Conservation (phyloP, 2,329 filamentous ascomycete species). For the Coniosporium tulheliwenetii region DNA sequence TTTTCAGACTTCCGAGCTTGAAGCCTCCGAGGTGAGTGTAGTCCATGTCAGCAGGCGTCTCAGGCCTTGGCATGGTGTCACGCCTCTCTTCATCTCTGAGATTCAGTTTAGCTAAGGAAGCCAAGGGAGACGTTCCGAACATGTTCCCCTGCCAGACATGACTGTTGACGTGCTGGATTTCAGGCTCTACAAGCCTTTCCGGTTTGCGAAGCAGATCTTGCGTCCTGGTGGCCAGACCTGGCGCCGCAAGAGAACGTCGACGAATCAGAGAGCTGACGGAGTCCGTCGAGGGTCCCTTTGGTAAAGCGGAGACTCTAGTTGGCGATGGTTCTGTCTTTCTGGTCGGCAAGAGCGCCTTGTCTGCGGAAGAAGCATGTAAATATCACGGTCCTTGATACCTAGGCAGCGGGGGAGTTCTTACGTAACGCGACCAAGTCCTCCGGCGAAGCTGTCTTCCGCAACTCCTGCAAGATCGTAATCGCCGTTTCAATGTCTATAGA, state of each 20-base stretch:
- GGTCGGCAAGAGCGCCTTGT: slow-evolving; percentile 18
- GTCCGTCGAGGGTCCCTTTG: too few species aligned
- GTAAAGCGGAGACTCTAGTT: slow-evolving; percentile 4
- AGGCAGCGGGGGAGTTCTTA: slow-evolving; percentile 11
- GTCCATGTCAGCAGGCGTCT: slow-evolving; percentile 25
- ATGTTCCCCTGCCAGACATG: too few species aligned
- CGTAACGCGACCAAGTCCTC: slow-evolving; percentile 30
- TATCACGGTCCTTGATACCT: too few species aligned
- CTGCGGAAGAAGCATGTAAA: too few species aligned
- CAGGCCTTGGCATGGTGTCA: slow-evolving; percentile 9
- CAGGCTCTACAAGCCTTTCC: slow-evolving; percentile 3
- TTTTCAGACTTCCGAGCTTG: slow-evolving; percentile 25
- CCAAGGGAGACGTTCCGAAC: too few species aligned
- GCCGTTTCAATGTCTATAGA: slow-evolving; percentile 27
- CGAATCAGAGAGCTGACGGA: slow-evolving; percentile 9
- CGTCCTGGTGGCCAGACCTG: slow-evolving; percentile 16
- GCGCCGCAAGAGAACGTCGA: slow-evolving; percentile 23
- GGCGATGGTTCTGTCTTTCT: slow-evolving; percentile 7
- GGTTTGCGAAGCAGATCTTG: slow-evolving; percentile 6
- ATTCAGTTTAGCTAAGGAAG: too few species aligned
- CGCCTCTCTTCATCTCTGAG: neutral
- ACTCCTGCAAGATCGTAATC: slow-evolving; percentile 28
- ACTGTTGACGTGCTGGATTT: neutral
- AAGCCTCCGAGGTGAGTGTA: slow-evolving; percentile 25
- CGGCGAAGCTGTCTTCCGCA: slow-evolving; percentile 31